These are phyloP conservation scores for Hagleromyces aurorensis DNA, from an alignment of 805 yeast species.

Conservation along the genomic window DNA sequence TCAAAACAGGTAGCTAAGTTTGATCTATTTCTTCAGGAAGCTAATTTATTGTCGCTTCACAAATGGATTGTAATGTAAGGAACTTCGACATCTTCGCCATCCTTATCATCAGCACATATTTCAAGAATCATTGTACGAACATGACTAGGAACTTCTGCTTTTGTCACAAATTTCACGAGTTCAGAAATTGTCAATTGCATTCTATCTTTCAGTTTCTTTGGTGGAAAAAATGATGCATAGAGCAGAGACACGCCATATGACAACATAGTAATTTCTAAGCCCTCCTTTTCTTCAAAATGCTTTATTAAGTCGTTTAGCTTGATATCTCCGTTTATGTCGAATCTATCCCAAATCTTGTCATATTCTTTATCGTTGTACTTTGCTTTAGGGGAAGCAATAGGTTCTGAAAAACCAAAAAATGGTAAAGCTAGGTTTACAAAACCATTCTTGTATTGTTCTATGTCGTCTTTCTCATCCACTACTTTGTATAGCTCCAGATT, in stretches of 20 bases:
- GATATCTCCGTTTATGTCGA: constrained; percentile 69
- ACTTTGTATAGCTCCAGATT: constrained; percentile 89
- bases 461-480: constrained; percentile 60
- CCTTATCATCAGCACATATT: constrained; percentile 83
- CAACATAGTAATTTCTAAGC: constrained; percentile 82
- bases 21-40: too few relatives aligned
- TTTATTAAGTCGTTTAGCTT: constrained; percentile 68
- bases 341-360: constrained; percentile 94
- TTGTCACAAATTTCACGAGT: constrained; percentile 75
- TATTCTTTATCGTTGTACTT: constrained; percentile 70
- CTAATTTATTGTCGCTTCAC: constrained; percentile 14
- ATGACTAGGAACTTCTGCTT: constrained; percentile 69
- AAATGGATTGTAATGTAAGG: constrained; percentile 73
- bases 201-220: constrained; percentile 80
- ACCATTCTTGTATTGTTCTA: constrained; percentile 89
- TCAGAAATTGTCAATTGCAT: constrained; percentile 58
- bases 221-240: constrained; percentile 91
- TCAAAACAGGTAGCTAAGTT: too few relatives aligned
- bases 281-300: constrained; percentile 73
- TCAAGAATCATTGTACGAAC: constrained; percentile 77
- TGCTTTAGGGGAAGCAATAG: constrained; percentile 76
- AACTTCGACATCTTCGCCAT: constrained; percentile 93
- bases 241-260: constrained; percentile 84
- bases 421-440: constrained; percentile 89
- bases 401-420: constrained; percentile 95